Evolutionary conservation across 2,329 filamentous ascomycete species (phyloP), one percentile per base, ranked within the genome.

Genomic region (Davidsoniella virescens): DNA sequence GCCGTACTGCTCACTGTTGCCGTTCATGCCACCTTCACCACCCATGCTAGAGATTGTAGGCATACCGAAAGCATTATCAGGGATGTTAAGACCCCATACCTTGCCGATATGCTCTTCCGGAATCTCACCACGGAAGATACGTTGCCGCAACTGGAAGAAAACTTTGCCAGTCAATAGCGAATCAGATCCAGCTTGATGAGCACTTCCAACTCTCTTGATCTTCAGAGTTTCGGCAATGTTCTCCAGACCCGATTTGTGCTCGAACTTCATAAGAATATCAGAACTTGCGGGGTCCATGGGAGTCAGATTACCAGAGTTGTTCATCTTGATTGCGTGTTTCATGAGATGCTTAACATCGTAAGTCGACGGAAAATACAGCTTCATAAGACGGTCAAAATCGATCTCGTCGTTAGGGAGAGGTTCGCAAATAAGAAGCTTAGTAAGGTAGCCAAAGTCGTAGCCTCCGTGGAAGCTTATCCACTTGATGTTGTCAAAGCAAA

Each of bases 391-490:
- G 62, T 93, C 84, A 63, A 96, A 98, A 55, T 92, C 82, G 46
- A 81, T 75, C 63, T 96, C 92, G 57, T 94, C 87, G 57, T 87
- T 84, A 0, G 92, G 92, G 6, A 98, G 72, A 42, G 82, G 78
- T 56, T 80, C 76, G 65, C 84, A 84, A 52, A 85, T 82, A 63
- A 98, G 80, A 52, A 95, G 80, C 67, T 98, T 98, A 61, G 93
- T 88, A 44, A 98, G 72, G 61, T 96, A 96, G 45, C 88, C 92
- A 65, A 98, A 96, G 68, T 98, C 92, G 66, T 98, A 98, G 54
- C 90, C 92, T 25, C 87, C 92, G 64, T 98, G 92, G 67, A 96
- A 96, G 3, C 87, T 94, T 56, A 98, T 85, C 92, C 92, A 98
- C 63, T 87, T 82, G 50, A 95, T 84, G 52, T 93, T 80, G 38